Percentiles rank a stretch among this genome's conserved stretches.
These are phyloP conservation scores for Passiflora organensis DNA, from an alignment of 345 rosid species.

Conservation along the genomic window DNA sequence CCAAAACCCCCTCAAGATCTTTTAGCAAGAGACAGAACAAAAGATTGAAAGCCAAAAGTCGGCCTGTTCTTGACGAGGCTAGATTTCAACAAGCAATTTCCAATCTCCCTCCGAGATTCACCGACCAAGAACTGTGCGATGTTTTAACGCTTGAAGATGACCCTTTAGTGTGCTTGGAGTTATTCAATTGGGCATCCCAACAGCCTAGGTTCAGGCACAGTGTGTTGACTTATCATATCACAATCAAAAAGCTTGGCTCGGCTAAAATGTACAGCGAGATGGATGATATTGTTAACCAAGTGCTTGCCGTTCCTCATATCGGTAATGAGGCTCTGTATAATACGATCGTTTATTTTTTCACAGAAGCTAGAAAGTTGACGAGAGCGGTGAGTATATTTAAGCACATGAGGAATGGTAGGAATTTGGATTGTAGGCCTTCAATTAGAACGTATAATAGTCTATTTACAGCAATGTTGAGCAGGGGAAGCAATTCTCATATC, in stretches of 20 bases:
- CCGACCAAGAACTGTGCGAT: constrained; percentile 55
- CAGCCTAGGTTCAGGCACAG: constrained; percentile 74
- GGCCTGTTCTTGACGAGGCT: constrained; percentile 52
- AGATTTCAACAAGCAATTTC: constrained; percentile 46
- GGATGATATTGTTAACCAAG: constrained; percentile 79
- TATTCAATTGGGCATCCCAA: constrained; percentile 78
- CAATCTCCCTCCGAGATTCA: constrained; percentile 62
- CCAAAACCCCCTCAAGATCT: constrained; percentile 45
- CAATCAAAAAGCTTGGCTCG: constrained; percentile 73
- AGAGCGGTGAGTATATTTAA: constrained; percentile 84
- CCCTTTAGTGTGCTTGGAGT: constrained; percentile 67
- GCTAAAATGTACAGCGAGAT: constrained; percentile 80
- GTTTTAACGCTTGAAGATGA: constrained; percentile 54
- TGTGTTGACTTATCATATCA: constrained; percentile 51
- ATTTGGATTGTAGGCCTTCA: constrained; percentile 63
- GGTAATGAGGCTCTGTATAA: constrained; percentile 77
- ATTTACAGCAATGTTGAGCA: constrained; percentile 67
- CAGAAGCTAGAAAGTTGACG: constrained; percentile 69
- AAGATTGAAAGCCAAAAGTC: constrained; percentile 39
- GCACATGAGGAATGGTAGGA: constrained; percentile 55
- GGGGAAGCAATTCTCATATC: constrained; percentile 65
- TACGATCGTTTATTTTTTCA: constrained; percentile 59
- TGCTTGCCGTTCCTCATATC: constrained; percentile 49
- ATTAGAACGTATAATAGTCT: constrained; percentile 71
- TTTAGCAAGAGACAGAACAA: constrained; percentile 55